Conservation (phyloP, 2,329 filamentous ascomycete species). For the Aureobasidium subglaciale region DNA sequence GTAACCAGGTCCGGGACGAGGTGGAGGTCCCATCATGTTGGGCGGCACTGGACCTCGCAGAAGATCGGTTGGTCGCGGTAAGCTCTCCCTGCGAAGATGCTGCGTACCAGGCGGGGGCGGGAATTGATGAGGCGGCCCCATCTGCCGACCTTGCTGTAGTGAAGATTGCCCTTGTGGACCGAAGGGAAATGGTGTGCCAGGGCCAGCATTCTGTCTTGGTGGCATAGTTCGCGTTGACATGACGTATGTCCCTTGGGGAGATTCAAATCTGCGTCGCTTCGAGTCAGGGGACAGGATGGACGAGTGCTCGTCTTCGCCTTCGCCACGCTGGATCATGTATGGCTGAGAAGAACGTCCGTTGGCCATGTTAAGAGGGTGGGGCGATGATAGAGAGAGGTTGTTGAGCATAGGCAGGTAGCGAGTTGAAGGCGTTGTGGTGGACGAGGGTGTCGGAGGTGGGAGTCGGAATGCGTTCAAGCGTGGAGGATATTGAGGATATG, state of each 20-base stretch:
- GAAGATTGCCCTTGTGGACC: background rate
- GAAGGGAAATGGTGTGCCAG: conserved; percentile 35
- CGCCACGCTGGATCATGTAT: conserved; percentile 20
- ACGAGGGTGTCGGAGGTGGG: conserved; percentile 25
- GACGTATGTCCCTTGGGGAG: conserved; percentile 33
- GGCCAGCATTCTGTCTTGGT: conserved; percentile 24
- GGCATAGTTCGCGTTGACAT: conserved; percentile 32
- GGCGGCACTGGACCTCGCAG: conserved; percentile 24
- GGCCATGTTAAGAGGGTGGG: conserved; percentile 21
- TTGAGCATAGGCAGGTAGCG: conserved; percentile 30
- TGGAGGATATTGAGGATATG: conserved; percentile 3
- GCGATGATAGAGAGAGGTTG: conserved; percentile 30
- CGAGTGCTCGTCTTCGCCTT: conserved; percentile 33
- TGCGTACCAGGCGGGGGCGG: conserved; percentile 22
- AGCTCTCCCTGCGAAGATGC: conserved; percentile 33
- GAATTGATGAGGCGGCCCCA: conserved; percentile 33
- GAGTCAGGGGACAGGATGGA: conserved; percentile 46
- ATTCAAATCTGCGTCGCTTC: conserved; percentile 58
- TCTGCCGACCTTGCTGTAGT: conserved; percentile 31
- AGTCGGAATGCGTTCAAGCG: conserved; percentile 17
- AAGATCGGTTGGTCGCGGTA: conserved; percentile 34
- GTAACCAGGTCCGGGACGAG: conserved; percentile 37
- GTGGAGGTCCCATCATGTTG: conserved; percentile 50
- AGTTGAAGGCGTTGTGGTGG: conserved; percentile 28
- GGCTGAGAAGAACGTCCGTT: conserved; percentile 7